A percentile compares a stretch with the other conserved stretches of the same genome.
These are phyloP conservation scores for Arthrocladium fulminans DNA, from an alignment of 2,329 filamentous ascomycete species.

Conservation along the genomic window DNA sequence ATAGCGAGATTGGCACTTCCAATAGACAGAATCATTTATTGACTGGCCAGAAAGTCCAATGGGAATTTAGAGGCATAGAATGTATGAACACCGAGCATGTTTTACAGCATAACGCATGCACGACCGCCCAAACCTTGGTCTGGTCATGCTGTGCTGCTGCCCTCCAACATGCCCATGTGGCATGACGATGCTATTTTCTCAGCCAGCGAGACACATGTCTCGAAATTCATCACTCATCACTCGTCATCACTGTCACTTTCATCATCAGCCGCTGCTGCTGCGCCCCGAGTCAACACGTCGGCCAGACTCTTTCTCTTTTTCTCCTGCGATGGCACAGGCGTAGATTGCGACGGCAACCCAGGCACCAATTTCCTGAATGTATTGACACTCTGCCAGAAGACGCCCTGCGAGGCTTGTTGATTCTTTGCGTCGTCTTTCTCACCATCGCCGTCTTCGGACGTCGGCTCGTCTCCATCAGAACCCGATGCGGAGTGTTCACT, in stretches of 20 bases:
- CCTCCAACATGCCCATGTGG: neutral
- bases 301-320: neutral
- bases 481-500: neutral
- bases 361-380: neutral
- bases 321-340: neutral
- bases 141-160: too few species aligned
- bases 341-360: too few species aligned
- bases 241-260: constrained; percentile 4
- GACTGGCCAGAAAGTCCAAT: too few species aligned
- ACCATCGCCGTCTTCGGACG: neutral
- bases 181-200: neutral
- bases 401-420: neutral
- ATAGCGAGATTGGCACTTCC: neutral
- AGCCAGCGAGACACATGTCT: neutral
- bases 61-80: too few species aligned
- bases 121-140: too few species aligned
- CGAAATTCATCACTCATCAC: too few species aligned
- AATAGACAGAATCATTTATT: neutral
- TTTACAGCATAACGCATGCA: too few species aligned
- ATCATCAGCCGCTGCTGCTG: neutral
- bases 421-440: neutral
- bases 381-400: constrained; percentile 4
- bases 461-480: neutral
- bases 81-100: too few species aligned
- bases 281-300: neutral